Conservation (phyloP, 2,329 filamentous ascomycete genomes). For the Xylaria sp. region DNA sequence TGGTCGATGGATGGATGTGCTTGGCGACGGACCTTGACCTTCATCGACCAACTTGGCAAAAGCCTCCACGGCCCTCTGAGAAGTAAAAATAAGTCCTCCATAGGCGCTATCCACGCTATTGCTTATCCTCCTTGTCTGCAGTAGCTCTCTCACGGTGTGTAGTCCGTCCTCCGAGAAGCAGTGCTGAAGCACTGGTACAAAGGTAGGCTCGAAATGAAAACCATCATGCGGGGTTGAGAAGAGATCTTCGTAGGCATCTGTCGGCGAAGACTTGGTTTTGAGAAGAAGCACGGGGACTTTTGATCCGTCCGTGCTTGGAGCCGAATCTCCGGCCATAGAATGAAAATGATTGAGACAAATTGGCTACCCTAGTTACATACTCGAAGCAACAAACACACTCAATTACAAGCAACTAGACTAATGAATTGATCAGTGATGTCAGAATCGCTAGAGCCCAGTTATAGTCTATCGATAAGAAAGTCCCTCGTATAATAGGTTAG, state of each 20-base stretch:
- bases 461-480: constrained; percentile 49
- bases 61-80: constrained; percentile 83
- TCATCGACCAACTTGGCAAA: constrained; percentile 72
- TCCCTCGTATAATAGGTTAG: background rate
- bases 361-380: background rate
- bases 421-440: constrained; percentile 31
- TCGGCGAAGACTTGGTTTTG: constrained; percentile 79
- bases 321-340: constrained; percentile 36
- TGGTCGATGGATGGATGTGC: background rate
- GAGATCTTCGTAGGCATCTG: constrained; percentile 76
- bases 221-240: constrained; percentile 61
- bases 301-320: constrained; percentile 26
- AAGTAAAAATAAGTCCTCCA: constrained; percentile 85
- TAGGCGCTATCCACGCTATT: constrained; percentile 58
- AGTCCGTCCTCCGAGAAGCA: constrained; percentile 70
- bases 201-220: constrained; percentile 68
- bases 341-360: constrained; percentile 1
- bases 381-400: background rate
- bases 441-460: background rate
- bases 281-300: constrained; percentile 73
- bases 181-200: constrained; percentile 82
- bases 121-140: constrained; percentile 58
- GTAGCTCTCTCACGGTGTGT: constrained; percentile 60
- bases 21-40: constrained; percentile 52
- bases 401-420: constrained; percentile 7